phyloP scores from a whole-genome alignment of 2,329 filamentous ascomycete species.

The Fusarium sp. region DNA sequence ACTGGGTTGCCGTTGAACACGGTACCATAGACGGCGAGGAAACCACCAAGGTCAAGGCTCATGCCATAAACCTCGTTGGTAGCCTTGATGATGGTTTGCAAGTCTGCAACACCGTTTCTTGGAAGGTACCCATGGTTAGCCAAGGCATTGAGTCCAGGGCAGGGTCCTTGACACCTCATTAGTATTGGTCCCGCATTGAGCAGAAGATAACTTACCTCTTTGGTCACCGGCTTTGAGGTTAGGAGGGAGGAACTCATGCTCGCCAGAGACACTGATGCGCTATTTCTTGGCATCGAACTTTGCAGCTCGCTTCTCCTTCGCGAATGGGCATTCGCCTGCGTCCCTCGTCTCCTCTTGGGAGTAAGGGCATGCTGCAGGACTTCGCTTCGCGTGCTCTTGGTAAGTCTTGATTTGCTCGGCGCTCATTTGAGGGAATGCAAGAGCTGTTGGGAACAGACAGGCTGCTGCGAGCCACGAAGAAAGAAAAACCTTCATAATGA shows the following conservation, averaged over 20 bases:
- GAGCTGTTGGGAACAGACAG: not conserved
- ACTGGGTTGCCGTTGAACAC: conserved; percentile 60
- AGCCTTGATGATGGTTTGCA: not conserved
- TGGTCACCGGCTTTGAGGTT: conserved; percentile 1
- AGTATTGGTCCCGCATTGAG: not conserved
- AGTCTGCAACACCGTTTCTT: not conserved
- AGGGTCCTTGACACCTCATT: not conserved
- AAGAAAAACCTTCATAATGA: not conserved
- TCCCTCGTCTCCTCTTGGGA: not conserved
- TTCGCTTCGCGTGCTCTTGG: not conserved
- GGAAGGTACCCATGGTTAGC: conserved; percentile 10
- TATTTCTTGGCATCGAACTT: conserved; percentile 7
- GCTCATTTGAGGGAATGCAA: not conserved
- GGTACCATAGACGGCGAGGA: conserved; percentile 57
- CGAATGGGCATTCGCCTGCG: not conserved
- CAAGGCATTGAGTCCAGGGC: conserved; percentile 4
- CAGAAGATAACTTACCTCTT: not conserved
- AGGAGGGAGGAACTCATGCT: not conserved
- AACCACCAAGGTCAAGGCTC: conserved; percentile 53
- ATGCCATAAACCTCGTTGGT: conserved; percentile 53
- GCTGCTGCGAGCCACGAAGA: not conserved
- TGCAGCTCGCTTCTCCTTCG: not conserved
- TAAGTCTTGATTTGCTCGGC: not conserved
- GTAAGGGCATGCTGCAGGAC: not conserved
- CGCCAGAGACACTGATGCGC: not conserved